These are phyloP conservation scores for Cordyceps cicadae DNA, from an alignment of 2,329 filamentous ascomycete genomes.

Conservation along the genomic window DNA sequence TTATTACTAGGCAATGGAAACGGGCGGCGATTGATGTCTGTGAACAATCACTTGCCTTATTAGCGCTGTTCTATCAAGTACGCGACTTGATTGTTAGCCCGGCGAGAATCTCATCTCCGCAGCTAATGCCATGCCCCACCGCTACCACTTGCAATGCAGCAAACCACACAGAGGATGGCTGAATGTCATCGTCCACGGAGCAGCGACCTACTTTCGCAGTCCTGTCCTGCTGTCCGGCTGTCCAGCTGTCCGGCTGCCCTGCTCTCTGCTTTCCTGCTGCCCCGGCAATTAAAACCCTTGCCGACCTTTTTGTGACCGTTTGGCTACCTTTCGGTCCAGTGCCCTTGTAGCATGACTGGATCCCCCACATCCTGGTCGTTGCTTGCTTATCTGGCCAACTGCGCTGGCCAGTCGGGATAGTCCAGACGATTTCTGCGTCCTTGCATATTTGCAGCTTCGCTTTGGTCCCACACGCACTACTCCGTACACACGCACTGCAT, in stretches of 20 bases:
- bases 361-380: neutral
- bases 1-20: neutral
- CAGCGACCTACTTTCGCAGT: neutral
- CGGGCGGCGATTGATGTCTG: neutral
- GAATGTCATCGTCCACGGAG: slow-evolving; percentile 4
- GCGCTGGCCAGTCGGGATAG: neutral
- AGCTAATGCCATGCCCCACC: neutral
- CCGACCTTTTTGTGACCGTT: neutral
- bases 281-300: neutral
- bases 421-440: too few species aligned
- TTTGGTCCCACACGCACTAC: slow-evolving; percentile 1
- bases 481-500: neutral
- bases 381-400: neutral
- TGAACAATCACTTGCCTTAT: neutral
- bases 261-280: too few species aligned
- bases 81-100: neutral
- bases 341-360: neutral
- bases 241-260: too few species aligned
- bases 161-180: slow-evolving; percentile 1
- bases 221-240: too few species aligned
- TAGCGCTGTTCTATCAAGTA: slow-evolving; percentile 3
- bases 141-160: neutral
- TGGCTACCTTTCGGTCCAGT: neutral
- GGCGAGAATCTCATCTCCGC: slow-evolving; percentile 2
- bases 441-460: too few species aligned